These are phyloP conservation scores for Metschnikowia sp. DNA, from an alignment of 805 yeast species.

Conservation along the genomic window DNA sequence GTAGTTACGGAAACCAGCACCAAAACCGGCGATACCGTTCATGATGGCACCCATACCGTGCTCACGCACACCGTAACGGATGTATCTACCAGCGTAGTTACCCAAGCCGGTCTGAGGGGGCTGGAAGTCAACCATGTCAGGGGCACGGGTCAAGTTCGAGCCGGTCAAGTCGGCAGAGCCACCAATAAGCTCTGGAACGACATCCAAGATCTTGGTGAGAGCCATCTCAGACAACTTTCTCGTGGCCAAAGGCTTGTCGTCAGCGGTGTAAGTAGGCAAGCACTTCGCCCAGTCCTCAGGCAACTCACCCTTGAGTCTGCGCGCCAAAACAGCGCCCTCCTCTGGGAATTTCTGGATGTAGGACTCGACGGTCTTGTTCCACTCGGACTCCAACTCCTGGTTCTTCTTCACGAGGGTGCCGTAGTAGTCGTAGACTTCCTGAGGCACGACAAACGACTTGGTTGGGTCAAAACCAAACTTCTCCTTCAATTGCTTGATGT, in stretches of 20 bases:
- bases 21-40: slow-evolving; percentile 94
- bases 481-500: slow-evolving; percentile 79
- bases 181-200: slow-evolving; percentile 85
- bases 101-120: slow-evolving; percentile 78
- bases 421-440: slow-evolving; percentile 76
- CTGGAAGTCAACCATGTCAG: slow-evolving; percentile 87
- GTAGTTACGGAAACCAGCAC: slow-evolving; percentile 81
- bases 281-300: slow-evolving; percentile 78
- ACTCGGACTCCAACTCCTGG: slow-evolving; percentile 64
- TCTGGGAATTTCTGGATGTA: slow-evolving; percentile 73
- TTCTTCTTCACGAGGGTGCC: slow-evolving; percentile 56
- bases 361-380: slow-evolving; percentile 62
- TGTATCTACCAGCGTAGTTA: slow-evolving; percentile 85
- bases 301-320: slow-evolving; percentile 74
- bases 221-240: slow-evolving; percentile 90
- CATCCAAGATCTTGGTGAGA: slow-evolving; percentile 56
- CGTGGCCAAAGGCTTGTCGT: slow-evolving; percentile 83
- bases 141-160: slow-evolving; percentile 90
- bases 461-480: slow-evolving; percentile 87
- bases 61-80: slow-evolving; percentile 98
- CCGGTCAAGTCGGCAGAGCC: slow-evolving; percentile 99
- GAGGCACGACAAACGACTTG: slow-evolving; percentile 72
- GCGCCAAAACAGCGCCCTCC: slow-evolving; percentile 70
- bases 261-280: slow-evolving; percentile 76
- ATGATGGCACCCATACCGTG: slow-evolving; percentile 98